Evolutionary conservation across 2,329 filamentous ascomycete genomes (phyloP).

Genomic region (Trichoderma oligosporum): DNA sequence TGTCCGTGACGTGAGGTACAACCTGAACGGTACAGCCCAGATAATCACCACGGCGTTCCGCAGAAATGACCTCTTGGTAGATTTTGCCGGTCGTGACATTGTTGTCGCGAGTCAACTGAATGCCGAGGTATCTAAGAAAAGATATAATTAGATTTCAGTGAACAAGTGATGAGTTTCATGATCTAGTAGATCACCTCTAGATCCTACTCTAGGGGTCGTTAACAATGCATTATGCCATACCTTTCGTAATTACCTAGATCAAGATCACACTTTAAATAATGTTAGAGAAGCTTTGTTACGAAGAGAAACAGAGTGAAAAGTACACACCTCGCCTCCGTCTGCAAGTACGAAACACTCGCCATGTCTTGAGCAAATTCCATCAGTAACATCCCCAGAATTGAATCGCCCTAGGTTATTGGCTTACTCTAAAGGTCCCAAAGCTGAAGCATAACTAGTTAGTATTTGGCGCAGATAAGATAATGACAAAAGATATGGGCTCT

Average conservation of each 20-base stretch:
- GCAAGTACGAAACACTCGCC: conserved; percentile 87
- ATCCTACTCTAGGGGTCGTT: no score
- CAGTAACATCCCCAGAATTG: conserved; percentile 3
- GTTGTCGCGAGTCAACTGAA: conserved; percentile 78
- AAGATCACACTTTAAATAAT: conserved; percentile 37
- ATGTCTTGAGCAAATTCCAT: conserved; percentile 50
- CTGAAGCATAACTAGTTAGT: no score
- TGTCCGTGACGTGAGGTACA: conserved; percentile 87
- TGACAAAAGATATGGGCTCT: no score
- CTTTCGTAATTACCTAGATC: conserved; percentile 58
- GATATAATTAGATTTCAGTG: background rate
- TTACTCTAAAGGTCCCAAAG: conserved; percentile 33
- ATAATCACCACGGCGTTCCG: conserved; percentile 66
- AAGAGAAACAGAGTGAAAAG: background rate
- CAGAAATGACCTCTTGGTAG: conserved; percentile 80
- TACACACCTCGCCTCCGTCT: conserved; percentile 60
- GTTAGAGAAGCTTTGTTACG: conserved; percentile 25
- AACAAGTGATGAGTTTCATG: background rate
- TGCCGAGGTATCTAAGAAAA: conserved; percentile 61
- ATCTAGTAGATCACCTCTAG: no score
- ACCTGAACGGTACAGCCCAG: conserved; percentile 86
- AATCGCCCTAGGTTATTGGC: conserved; percentile 5
- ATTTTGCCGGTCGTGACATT: conserved; percentile 99
- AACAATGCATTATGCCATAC: no score
- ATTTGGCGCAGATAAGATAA: no score